These are phyloP conservation scores for Vitis rotundifolia DNA, from an alignment of 164 flowering plant species.

Conservation along the genomic window DNA sequence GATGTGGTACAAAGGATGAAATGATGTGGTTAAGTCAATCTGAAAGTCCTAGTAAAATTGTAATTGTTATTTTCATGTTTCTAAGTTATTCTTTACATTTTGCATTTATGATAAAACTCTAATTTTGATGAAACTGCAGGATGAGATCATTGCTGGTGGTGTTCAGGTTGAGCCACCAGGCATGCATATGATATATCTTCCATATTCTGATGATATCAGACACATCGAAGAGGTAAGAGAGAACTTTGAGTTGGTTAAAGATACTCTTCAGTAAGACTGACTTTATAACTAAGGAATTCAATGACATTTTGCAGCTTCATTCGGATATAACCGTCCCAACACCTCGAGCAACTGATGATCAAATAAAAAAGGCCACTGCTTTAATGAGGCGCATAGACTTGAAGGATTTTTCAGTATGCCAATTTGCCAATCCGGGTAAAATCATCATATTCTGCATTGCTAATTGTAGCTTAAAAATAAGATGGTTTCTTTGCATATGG, in stretches of 20 bases:
- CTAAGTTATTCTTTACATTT: neutral
- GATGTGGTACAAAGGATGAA: no score
- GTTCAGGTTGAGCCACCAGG: constrained; percentile 99
- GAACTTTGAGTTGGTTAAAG: neutral
- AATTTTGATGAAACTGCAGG: constrained; percentile 43
- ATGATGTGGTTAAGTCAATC: no score
- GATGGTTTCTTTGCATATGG: neutral
- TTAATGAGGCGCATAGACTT: constrained; percentile 77
- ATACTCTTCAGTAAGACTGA: neutral
- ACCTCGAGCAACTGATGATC: constrained; percentile 77
- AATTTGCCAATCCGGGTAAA: constrained; percentile 91
- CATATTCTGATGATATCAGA: constrained; percentile 90
- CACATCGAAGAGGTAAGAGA: constrained; percentile 76
- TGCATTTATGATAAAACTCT: neutral
- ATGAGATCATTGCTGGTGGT: constrained; percentile 59
- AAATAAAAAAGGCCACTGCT: constrained; percentile 65
- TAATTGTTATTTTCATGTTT: no score
- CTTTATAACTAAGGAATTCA: neutral
- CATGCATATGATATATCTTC: constrained; percentile 97
- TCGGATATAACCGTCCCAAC: constrained; percentile 27
- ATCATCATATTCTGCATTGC: neutral
- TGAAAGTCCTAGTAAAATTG: no score
- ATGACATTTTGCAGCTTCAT: constrained; percentile 51
- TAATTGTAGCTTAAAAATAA: neutral
- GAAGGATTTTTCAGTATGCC: constrained; percentile 88